phyloP scores from a whole-genome alignment of 495 filamentous ascomycete species.

The Emericellopsis terricola region DNA sequence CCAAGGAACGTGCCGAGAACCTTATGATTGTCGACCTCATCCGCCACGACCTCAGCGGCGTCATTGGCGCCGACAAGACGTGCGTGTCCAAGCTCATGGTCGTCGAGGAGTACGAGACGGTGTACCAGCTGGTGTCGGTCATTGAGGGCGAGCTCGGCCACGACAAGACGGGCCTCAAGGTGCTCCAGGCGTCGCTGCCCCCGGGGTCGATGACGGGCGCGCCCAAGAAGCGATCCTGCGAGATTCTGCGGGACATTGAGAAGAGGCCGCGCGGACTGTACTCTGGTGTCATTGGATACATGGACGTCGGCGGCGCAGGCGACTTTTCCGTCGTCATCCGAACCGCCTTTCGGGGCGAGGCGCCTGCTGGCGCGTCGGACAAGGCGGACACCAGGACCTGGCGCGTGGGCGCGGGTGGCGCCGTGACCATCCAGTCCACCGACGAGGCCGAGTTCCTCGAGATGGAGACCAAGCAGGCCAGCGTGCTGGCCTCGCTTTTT shows the following conservation, averaged over 20 bases:
- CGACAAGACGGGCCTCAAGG: constrained; percentile 40
- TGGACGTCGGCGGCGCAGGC: constrained; percentile 67
- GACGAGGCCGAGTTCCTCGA: constrained; percentile 72
- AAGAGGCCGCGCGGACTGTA: constrained; percentile 57
- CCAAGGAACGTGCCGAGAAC: constrained; percentile 90
- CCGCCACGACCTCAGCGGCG: constrained; percentile 72
- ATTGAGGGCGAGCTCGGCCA: constrained; percentile 46
- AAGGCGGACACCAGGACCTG: constrained; percentile 27
- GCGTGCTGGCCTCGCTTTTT: background rate
- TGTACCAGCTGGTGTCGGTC: constrained; percentile 81
- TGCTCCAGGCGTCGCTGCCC: constrained; percentile 60
- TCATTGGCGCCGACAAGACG: constrained; percentile 56
- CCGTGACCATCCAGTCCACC: constrained; percentile 65
- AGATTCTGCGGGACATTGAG: constrained; percentile 59
- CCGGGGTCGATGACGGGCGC: constrained; percentile 93
- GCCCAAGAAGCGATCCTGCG: constrained; percentile 76
- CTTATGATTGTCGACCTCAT: constrained; percentile 97
- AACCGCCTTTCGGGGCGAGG: constrained; percentile 38
- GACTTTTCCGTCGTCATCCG: constrained; percentile 84
- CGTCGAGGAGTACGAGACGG: constrained; percentile 77
- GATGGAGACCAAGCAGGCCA: constrained; percentile 54
- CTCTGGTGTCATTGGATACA: constrained; percentile 75
- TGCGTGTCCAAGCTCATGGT: constrained; percentile 47
- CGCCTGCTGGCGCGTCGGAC: constrained; percentile 5
- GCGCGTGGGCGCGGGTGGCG: constrained; percentile 77